Conservation (phyloP, 2,329 filamentous ascomycete species). For the Colletotrichum sidae region DNA sequence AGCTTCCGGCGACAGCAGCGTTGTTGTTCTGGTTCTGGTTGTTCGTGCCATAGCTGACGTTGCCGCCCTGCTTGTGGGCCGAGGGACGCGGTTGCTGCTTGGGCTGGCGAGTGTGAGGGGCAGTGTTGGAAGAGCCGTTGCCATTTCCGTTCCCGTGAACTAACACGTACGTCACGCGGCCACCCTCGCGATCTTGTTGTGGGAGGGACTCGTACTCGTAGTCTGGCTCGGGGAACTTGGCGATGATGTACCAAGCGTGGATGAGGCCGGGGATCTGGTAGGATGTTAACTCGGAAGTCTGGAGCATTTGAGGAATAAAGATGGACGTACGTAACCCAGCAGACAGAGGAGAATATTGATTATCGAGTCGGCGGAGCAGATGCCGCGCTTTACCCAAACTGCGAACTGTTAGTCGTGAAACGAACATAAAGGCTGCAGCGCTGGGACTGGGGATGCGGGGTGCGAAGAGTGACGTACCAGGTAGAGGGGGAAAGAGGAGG, state of each 20-base stretch:
- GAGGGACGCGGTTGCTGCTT: slow-evolving; percentile 47
- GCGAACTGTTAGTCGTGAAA: slow-evolving; percentile 45
- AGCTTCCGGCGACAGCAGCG: slow-evolving; percentile 42
- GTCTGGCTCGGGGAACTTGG: slow-evolving; percentile 82
- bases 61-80: slow-evolving; percentile 44
- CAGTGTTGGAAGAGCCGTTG: slow-evolving; percentile 18
- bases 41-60: slow-evolving; percentile 59
- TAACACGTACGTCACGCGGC: slow-evolving; percentile 82
- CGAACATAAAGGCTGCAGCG: background rate
- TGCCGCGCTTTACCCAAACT: slow-evolving; percentile 97
- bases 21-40: slow-evolving; percentile 41
- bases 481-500: slow-evolving; percentile 73
- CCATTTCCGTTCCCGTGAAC: slow-evolving; percentile 63
- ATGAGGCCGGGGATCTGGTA: slow-evolving; percentile 82
- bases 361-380: slow-evolving; percentile 91
- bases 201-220: slow-evolving; percentile 76
- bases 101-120: slow-evolving; percentile 44
- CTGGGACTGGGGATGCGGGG: background rate
- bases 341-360: slow-evolving; percentile 94
- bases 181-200: slow-evolving; percentile 63
- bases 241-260: slow-evolving; percentile 98
- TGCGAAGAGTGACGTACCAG: slow-evolving; percentile 60
- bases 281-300: slow-evolving; percentile 20
- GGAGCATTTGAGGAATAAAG: slow-evolving; percentile 36
- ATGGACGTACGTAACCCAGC: slow-evolving; percentile 70